Conservation (phyloP, 2,329 filamentous ascomycete species). For the Camptophora hylomeconis region DNA sequence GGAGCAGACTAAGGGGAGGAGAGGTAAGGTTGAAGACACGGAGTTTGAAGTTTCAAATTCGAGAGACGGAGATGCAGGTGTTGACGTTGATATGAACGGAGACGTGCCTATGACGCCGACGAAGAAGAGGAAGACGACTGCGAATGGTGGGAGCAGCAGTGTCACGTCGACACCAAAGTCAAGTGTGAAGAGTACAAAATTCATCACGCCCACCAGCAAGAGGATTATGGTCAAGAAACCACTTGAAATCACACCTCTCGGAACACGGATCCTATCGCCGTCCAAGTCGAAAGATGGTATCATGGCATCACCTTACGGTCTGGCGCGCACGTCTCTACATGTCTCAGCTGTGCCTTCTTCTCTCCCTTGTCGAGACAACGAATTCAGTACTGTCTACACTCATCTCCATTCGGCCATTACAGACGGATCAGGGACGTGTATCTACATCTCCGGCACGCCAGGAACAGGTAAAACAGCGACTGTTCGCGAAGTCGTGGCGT, state of each 20-base stretch:
- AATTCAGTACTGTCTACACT: slow-evolving; percentile 84
- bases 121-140: slow-evolving; percentile 34
- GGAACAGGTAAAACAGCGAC: slow-evolving; percentile 97
- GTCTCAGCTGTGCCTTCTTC: slow-evolving; percentile 85
- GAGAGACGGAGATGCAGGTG: slow-evolving; percentile 13
- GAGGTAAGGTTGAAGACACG: slow-evolving; percentile 11
- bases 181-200: slow-evolving; percentile 31
- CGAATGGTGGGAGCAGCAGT: too few relatives aligned
- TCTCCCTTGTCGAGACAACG: slow-evolving; percentile 79
- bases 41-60: slow-evolving; percentile 17
- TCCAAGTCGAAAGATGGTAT: slow-evolving; percentile 49
- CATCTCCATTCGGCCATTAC: slow-evolving; percentile 90
- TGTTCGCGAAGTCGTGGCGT: slow-evolving; percentile 83
- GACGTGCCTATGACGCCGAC: slow-evolving; percentile 40
- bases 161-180: slow-evolving; percentile 28
- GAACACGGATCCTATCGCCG: slow-evolving; percentile 70
- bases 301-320: slow-evolving; percentile 76
- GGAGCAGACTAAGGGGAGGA: slow-evolving; percentile 51
- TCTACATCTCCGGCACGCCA: slow-evolving; percentile 98
- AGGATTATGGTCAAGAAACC: slow-evolving; percentile 69
- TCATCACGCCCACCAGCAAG: slow-evolving; percentile 52
- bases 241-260: slow-evolving; percentile 90
- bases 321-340: slow-evolving; percentile 77
- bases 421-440: slow-evolving; percentile 86
- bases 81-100: slow-evolving; percentile 26